These are phyloP conservation scores for Talaromyces islandicus DNA, from an alignment of 2,329 filamentous ascomycete genomes.

Conservation along the genomic window DNA sequence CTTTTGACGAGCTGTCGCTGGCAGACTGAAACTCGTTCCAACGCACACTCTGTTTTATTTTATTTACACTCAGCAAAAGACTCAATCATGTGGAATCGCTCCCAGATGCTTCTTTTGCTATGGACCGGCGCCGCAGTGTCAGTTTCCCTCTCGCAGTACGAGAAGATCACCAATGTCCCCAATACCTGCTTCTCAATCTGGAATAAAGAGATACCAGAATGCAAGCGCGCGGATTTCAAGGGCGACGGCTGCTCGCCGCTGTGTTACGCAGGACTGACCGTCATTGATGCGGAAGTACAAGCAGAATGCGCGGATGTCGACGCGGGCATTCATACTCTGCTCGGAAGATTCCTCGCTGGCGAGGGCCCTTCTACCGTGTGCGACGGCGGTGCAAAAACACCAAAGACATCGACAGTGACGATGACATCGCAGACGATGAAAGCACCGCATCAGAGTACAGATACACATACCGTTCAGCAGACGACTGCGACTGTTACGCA, in stretches of 20 bases:
- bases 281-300: constrained; percentile 6
- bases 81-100: background rate
- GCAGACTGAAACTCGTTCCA: background rate
- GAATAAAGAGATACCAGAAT: constrained; percentile 11
- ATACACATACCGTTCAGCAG: background rate
- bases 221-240: constrained; percentile 7
- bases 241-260: constrained; percentile 4
- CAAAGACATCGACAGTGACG: background rate
- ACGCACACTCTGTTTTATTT: background rate
- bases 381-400: background rate
- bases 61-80: background rate
- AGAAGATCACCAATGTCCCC: constrained; percentile 10
- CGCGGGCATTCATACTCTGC: constrained; percentile 5
- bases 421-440: background rate
- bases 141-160: constrained; percentile 11
- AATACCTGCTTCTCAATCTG: constrained; percentile 6
- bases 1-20: background rate
- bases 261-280: constrained; percentile 7
- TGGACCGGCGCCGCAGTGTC: background rate
- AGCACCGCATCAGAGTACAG: background rate
- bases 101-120: constrained; percentile 15
- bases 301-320: constrained; percentile 5
- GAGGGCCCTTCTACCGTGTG: constrained; percentile 9
- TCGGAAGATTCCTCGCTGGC: constrained; percentile 9
- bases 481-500: background rate